Base-by-base conservation (phyloP, 495 filamentous ascomycete genomes). In the Penicillium paxilli region DNA sequence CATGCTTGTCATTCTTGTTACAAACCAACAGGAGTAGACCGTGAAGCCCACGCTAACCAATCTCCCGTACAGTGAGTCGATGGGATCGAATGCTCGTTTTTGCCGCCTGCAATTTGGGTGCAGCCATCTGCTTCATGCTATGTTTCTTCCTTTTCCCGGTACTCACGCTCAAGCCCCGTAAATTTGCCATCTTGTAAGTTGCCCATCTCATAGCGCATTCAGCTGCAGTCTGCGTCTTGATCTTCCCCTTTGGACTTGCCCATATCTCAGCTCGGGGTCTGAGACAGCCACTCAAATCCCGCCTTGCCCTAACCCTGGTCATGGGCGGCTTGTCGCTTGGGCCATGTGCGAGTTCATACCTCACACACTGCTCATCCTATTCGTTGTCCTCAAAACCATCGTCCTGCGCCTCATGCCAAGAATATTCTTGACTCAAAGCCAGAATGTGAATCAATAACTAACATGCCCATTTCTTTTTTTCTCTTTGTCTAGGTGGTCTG, bases 31-130 rank as follows among this genome's bases (percentile, higher is more conserved):
- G 57, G 54, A 55, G 45, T 45, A 33, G 51, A 54, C 28, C 25
- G n/a, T n/a, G 10, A 14, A 30, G 49, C 11, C 49, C 10, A 55
- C 40, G 50, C 64, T 68, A 66, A 69, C 59, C 24, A 23, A 22
- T 52, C 53, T 42, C 46, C 38, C 58, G 49, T 57, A 72, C 71
- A 98, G 94, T 98, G 78, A 96, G 91, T 70, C 84, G 94, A 68
- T 98, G 94, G 94, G 94, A 98, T 72, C 89, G 94, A 45, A 72
- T 98, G 66, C 78, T 98, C 62, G 83, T 97, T 51, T 98, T 98
- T 67, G 87, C 81, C 49, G 92, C 85, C 61, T 96, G 95, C 77
- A 97, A 96, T 67, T 68, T 96, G 57, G 93, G 88, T 47, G 93
- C 94, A 47, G 79, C 89, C 54, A 90, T 88, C 49, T 92, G 95